Percentiles rank a stretch among this genome's conserved stretches.
These are phyloP conservation scores for Magnusiomyces sp. DNA, from an alignment of 1,139 yeast species.

Conservation along the genomic window DNA sequence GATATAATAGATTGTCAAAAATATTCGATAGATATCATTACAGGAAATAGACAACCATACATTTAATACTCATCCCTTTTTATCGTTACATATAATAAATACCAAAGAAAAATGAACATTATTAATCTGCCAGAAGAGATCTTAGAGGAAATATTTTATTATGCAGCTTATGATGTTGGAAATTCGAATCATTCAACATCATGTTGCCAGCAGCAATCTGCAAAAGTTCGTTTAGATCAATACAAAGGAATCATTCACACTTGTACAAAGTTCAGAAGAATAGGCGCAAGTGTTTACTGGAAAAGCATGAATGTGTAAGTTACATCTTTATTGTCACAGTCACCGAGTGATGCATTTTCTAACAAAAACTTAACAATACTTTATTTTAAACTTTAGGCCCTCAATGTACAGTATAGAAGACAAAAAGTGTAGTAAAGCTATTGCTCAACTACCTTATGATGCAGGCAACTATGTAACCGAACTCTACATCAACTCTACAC, in stretches of 20 bases:
- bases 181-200: neutral
- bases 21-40: too few relatives aligned
- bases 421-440: neutral
- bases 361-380: too few relatives aligned
- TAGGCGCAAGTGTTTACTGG: slow-evolving; percentile 1
- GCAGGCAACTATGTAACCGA: slow-evolving; percentile 1
- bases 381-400: too few relatives aligned
- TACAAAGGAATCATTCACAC: slow-evolving; percentile 1
- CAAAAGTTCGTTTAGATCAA: neutral
- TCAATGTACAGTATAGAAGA: too few relatives aligned
- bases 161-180: neutral
- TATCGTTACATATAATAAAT: too few relatives aligned
- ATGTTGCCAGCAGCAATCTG: neutral
- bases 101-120: neutral
- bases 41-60: too few relatives aligned
- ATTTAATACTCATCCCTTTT: too few relatives aligned
- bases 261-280: neutral
- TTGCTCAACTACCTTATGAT: slow-evolving; percentile 1
- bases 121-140: slow-evolving; percentile 1
- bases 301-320: slow-evolving; percentile 3
- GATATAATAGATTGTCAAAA: too few relatives aligned
- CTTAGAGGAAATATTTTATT: neutral
- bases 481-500: neutral
- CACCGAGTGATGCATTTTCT: too few relatives aligned
- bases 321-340: too few relatives aligned